Evolutionary conservation across 371 early-diverging fungal species (phyloP).

Genomic region (Parasitella parasitica): DNA sequence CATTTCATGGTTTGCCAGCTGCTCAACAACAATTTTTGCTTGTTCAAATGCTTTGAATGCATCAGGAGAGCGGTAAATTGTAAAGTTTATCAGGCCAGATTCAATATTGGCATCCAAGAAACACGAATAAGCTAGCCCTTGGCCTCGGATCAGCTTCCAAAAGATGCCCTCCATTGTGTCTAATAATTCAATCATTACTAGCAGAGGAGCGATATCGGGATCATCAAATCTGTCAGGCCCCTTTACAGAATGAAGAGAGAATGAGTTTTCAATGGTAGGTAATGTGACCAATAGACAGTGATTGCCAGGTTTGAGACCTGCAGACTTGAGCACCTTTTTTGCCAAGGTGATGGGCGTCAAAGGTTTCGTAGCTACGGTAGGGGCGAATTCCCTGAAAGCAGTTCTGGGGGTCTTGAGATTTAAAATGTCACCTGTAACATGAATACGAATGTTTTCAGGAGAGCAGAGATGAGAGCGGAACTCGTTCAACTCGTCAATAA

Average conservation of each 20-base stretch:
- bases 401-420: constrained; percentile 49
- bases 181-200: constrained; percentile 62
- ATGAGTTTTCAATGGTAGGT: constrained; percentile 65
- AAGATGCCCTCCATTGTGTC: constrained; percentile 67
- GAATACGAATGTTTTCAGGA: constrained; percentile 60
- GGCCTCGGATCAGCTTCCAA: constrained; percentile 70
- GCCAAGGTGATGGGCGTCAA: constrained; percentile 49
- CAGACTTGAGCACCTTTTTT: constrained; percentile 50
- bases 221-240: constrained; percentile 54
- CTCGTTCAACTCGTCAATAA: constrained; percentile 50
- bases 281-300: constrained; percentile 55
- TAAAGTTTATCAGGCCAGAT: constrained; percentile 54
- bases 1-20: constrained; percentile 46
- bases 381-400: constrained; percentile 42
- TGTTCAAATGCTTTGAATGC: constrained; percentile 61
- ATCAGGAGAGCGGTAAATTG: constrained; percentile 60
- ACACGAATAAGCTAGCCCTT: constrained; percentile 66
- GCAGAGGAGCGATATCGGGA: constrained; percentile 58
- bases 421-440: constrained; percentile 62
- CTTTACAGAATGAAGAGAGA: constrained; percentile 50
- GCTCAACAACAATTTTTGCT: constrained; percentile 56
- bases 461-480: constrained; percentile 56
- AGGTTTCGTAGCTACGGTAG: not conserved
- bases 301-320: constrained; percentile 55
- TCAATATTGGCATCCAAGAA: constrained; percentile 52